These are phyloP conservation scores for Coniochaeta sp. DNA, from an alignment of 2,329 filamentous ascomycete genomes.

Conservation along the genomic window DNA sequence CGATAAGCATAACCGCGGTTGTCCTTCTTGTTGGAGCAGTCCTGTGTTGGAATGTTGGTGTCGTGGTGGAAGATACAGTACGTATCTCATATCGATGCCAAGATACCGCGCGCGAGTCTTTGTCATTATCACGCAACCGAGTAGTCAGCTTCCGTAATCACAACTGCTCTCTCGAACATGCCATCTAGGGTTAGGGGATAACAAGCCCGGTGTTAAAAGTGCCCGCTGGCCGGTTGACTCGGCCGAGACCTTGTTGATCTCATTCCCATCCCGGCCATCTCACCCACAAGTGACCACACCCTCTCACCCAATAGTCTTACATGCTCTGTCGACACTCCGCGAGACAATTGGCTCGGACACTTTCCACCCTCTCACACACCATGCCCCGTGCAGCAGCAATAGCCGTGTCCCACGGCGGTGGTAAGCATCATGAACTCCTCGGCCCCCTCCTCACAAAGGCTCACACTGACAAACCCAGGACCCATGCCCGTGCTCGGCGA, in stretches of 20 bases:
- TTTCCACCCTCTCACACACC: background rate
- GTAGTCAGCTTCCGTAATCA: background rate
- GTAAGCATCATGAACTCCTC: background rate
- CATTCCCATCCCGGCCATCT: background rate
- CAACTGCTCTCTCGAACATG: background rate
- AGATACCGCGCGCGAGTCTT: background rate
- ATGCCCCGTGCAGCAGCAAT: slow-evolving; percentile 37
- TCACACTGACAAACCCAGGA: slow-evolving; percentile 18
- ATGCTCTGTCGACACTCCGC: background rate
- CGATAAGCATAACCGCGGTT: too few relatives aligned
- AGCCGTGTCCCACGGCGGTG: slow-evolving; percentile 41
- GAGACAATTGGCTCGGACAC: background rate
- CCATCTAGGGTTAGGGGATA: background rate
- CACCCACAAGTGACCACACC: background rate
- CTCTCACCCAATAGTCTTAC: background rate
- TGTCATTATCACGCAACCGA: background rate
- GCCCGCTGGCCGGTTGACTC: background rate
- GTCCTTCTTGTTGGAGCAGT: too few relatives aligned
- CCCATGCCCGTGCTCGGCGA: slow-evolving; percentile 53
- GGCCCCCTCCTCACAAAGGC: background rate
- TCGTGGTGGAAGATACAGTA: too few relatives aligned
- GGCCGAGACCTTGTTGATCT: background rate
- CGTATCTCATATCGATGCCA: too few relatives aligned
- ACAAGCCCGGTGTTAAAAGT: background rate
- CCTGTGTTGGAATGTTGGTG: too few relatives aligned